phyloP scores from a whole-genome alignment of 176 grass and related monocot species.

The Rhipidocladum racemiflorum region DNA sequence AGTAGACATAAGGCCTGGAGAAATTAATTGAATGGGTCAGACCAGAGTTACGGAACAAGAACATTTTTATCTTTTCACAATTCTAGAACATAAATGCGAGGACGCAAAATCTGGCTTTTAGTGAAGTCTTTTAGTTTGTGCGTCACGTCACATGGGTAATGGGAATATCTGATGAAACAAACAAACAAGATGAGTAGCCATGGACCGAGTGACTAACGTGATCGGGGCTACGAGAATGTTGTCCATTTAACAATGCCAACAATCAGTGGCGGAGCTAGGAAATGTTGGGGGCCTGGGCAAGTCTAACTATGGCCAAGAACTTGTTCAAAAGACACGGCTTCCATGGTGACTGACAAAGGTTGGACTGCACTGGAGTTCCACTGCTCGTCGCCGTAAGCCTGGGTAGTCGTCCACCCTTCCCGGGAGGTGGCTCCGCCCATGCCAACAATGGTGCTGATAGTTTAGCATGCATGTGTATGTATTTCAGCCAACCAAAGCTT shows the following conservation, averaged over 20 bases:
- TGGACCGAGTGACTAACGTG: neutral
- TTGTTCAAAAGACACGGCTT: too few relatives aligned
- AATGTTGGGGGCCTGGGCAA: too few relatives aligned
- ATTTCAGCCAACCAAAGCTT: neutral
- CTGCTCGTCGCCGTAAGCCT: too few relatives aligned
- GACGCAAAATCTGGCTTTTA: neutral
- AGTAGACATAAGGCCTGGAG: slow-evolving; percentile 10
- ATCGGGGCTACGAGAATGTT: too few relatives aligned
- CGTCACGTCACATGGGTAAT: neutral
- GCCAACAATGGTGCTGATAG: neutral
- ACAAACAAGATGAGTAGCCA: neutral
- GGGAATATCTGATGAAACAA: neutral
- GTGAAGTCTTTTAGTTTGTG: neutral
- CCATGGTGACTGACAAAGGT: too few relatives aligned
- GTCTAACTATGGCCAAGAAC: too few relatives aligned
- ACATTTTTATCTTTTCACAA: neutral
- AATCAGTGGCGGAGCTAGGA: too few relatives aligned
- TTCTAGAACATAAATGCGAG: neutral
- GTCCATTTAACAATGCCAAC: neutral
- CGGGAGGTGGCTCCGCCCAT: too few relatives aligned
- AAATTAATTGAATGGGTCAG: neutral
- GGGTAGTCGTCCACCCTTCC: too few relatives aligned
- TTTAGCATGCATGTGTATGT: neutral
- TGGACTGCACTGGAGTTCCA: too few relatives aligned
- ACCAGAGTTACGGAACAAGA: neutral